A percentile compares a stretch with the other conserved stretches of the same genome.
phyloP scores from a whole-genome alignment of 768 basidiomycete species.

The Lentinula sp. region DNA sequence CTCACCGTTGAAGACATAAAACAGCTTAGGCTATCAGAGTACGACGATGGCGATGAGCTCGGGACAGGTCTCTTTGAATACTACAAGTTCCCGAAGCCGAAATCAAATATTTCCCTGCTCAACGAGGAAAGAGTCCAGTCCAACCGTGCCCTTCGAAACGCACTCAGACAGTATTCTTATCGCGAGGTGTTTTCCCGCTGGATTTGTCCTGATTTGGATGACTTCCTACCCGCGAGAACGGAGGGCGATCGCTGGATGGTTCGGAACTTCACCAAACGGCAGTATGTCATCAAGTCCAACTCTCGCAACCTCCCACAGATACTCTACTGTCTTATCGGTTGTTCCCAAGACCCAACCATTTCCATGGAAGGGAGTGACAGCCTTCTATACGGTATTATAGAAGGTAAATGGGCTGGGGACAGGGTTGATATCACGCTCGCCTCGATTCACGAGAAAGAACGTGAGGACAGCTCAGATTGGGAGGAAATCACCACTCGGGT shows the following conservation, averaged over 20 bases:
- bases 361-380: neutral
- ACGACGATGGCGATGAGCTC: neutral
- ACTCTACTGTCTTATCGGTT: neutral
- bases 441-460: neutral
- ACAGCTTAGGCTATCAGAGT: neutral
- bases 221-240: neutral
- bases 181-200: neutral
- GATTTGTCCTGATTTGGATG: neutral
- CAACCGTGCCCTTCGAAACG: neutral
- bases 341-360: neutral
- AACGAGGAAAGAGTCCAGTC: neutral
- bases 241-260: neutral
- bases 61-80: neutral
- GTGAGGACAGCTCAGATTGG: neutral
- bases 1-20: neutral
- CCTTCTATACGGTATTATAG: neutral
- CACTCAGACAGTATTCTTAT: neutral
- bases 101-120: neutral
- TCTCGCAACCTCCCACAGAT: neutral
- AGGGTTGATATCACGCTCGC: neutral
- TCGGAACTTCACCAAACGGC: neutral
- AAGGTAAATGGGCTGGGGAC: neutral
- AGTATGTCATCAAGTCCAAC: neutral
- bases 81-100: neutral
- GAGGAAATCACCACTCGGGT: neutral